Evolutionary conservation across 2,329 filamentous ascomycete species (phyloP).

Genomic region (Fusarium sp.): DNA sequence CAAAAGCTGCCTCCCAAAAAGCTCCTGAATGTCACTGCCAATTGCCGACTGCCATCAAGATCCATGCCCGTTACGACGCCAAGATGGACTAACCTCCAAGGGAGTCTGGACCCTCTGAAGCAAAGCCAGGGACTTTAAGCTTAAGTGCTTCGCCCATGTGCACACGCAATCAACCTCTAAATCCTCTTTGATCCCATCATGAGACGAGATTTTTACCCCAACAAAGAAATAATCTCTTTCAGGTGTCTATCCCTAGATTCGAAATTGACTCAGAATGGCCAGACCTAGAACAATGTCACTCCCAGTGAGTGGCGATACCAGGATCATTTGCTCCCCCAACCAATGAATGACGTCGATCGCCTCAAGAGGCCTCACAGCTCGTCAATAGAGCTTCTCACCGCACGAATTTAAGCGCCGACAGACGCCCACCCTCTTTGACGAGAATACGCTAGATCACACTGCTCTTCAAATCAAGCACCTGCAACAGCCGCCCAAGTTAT

Average conservation of each 20-base stretch:
- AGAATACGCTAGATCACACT: constrained; percentile 16
- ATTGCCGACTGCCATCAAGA: constrained; percentile 1
- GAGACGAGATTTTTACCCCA: constrained; percentile 5
- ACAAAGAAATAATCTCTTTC: not conserved
- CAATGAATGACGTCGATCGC: constrained; percentile 43
- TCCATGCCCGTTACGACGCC: constrained; percentile 11
- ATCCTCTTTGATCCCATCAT: not conserved
- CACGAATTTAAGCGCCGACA: constrained; percentile 44
- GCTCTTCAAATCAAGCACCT: constrained; percentile 28
- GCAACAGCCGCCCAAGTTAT: constrained; percentile 21
- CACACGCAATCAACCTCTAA: constrained; percentile 28
- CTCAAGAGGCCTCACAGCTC: constrained; percentile 44
- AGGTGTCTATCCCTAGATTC: not conserved
- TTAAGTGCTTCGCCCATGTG: constrained; percentile 37
- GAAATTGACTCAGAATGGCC: not conserved
- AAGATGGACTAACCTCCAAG: constrained; percentile 20
- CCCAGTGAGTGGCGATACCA: constrained; percentile 30
- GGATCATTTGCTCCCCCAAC: constrained; percentile 23
- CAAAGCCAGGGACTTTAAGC: constrained; percentile 31
- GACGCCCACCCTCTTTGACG: constrained; percentile 33
- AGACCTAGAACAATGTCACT: constrained; percentile 8
- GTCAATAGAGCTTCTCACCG: constrained; percentile 11
- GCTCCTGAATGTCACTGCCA: constrained; percentile 6
- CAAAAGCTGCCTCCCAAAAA: not conserved
- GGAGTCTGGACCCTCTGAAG: constrained; percentile 17